Base-by-base conservation (phyloP, 208 protist genomes). In the Trypanosomatidae sp. region DNA sequence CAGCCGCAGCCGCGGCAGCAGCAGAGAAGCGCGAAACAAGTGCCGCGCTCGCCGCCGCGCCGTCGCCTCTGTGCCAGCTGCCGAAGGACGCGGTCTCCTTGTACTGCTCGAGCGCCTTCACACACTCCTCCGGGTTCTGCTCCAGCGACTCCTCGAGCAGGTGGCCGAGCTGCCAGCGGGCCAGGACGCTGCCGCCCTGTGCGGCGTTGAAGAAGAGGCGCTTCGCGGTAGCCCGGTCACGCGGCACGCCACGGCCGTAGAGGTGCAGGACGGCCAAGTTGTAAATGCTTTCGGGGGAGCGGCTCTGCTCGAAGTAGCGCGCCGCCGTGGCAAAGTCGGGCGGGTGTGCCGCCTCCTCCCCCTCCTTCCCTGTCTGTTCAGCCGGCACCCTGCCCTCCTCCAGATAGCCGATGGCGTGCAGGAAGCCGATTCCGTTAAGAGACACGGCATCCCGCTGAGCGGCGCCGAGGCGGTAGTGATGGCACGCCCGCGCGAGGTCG, bases 391-490 rank as follows among this genome's bases (percentile, higher is more conserved):
- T 22, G 4, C 65, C 81, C 36, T 85, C 53, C 6, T 81, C 58
- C 9, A 93, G 80, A 55, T 84, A 90, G 25, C 93, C 93, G 22
- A 90, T 77, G 0, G 89, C 79, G 77, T 97, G 85, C 36, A 98
- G 71, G 55, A 89, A 95, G 39, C 93, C 95, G 7, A 98, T 65
- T 5, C 92, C 95, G 67, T 97, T 96, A 3, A 89, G 69, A 0
- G 90, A 87, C 8, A 83, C 47, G 1, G 83, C 56, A 68, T 97
- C 88, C 1, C 74, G 47, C 64, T 64, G 69, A 6, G 47, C 41
- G 19, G 74, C 79, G 50, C 91, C 91, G 25, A 87, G 33, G 39
- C 47, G 67, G 80, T 95, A 97, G 79, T 94, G 91, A 53, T 79
- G 62, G 41, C 72, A 52, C 1, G 92, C 92, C 25, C 71, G 78